Base-by-base conservation (phyloP, 495 filamentous ascomycete species). In the Tuber borchii region DNA sequence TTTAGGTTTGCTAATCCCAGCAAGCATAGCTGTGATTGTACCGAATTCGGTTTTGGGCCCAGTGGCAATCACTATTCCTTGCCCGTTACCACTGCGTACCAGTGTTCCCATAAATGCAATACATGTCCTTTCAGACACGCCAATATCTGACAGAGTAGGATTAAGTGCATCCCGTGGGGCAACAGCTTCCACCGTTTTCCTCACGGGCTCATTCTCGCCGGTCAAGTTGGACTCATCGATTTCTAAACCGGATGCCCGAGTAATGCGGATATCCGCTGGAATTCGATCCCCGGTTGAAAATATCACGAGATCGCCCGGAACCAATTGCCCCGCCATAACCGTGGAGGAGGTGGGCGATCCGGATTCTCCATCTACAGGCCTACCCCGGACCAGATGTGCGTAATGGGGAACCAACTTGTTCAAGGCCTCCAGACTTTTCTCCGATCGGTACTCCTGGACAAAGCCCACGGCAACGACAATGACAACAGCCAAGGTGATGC, bases 61-160 rank as follows among this genome's bases (percentile, higher is more conserved):
- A 1, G 95, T 98, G 5, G 93, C 93, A 83, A 97, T 94, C 16
- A 99, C 95, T 74, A 99, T 90, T 46, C 95, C 95, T 82, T 96
- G 93, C 0, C 95, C 95, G 79, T 99, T 90, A n/a, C 95, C 95
- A 14, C 93, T 96, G 70, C 94, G 93, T 9, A 99, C 96, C 74
- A 99, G 85, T 9, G 95, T 99, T 7, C 95, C 95, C 96, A 98
- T 98, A 83, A 97, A 98, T 9, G 95, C 95, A 82, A 99, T 94
- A 80, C 82, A 83, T 69, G 73, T 81, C 70, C 82, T 74, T 37
- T 83, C 82, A 31, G 82, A 82, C 56, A 83, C 78, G 12, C 76
- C 73, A 20, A 83, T 70, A 39, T 83, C 82, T 12, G 73, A 77
- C 65, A 82, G 45, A 31, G 79, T 78, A 6, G 81, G 79, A 39